Percentiles rank a stretch among this genome's conserved stretches.
Conservation (phyloP, 2,329 filamentous ascomycete species). For the Aspergillus aculeatus region DNA sequence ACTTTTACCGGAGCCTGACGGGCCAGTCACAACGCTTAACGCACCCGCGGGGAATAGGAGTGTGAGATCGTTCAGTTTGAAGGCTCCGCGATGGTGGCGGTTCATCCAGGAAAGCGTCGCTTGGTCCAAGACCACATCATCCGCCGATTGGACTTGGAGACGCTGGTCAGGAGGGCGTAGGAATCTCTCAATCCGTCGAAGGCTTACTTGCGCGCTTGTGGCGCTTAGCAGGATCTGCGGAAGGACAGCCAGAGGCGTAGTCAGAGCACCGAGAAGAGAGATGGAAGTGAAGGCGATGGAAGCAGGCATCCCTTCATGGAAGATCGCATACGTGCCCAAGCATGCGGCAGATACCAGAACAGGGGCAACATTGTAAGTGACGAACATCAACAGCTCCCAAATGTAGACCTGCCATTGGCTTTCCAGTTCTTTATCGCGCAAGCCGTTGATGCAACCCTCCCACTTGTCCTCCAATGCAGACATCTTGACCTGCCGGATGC, state of each 20-base stretch:
- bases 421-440: neutral
- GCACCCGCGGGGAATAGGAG: neutral
- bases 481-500: constrained; percentile 3
- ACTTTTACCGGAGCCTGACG: constrained; percentile 3
- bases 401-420: constrained; percentile 4
- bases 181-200: constrained; percentile 1
- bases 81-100: neutral
- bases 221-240: neutral
- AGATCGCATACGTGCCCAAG: constrained; percentile 1
- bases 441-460: constrained; percentile 1
- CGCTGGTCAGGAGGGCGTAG: neutral
- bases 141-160: neutral
- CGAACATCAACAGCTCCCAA: constrained; percentile 6
- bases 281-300: constrained; percentile 1
- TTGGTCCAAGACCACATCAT: constrained; percentile 1
- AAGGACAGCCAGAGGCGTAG: neutral
- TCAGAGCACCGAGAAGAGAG: neutral
- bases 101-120: constrained; percentile 1
- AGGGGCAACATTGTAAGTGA: neutral
- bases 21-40: constrained; percentile 1
- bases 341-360: constrained; percentile 1
- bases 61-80: neutral
- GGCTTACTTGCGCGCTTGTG: neutral
- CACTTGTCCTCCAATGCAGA: constrained; percentile 1
- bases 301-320: constrained; percentile 1